phyloP scores from a whole-genome alignment of 2,329 filamentous ascomycete genomes.

The Triangularia setosa region DNA sequence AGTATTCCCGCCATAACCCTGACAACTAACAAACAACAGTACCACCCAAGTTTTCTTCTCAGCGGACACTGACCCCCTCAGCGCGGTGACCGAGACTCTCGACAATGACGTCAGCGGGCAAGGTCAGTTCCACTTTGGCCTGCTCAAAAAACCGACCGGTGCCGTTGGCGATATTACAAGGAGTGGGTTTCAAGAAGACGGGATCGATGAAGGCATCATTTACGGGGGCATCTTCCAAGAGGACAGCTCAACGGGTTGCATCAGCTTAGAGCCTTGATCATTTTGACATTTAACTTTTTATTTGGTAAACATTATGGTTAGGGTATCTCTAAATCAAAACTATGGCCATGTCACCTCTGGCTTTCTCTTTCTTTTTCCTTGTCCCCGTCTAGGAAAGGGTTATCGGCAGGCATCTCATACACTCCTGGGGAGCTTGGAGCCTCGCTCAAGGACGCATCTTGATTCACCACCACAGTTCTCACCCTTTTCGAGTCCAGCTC shows the following conservation, averaged over 20 bases:
- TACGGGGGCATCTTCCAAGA: conserved; percentile 53
- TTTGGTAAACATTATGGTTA: not conserved
- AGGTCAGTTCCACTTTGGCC: conserved; percentile 59
- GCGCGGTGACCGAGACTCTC: conserved; percentile 42
- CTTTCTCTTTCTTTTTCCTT: not conserved
- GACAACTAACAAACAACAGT: conserved; percentile 31
- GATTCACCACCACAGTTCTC: not conserved
- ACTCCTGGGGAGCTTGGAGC: not conserved
- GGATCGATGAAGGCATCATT: conserved; percentile 50
- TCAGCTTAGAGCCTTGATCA: conserved; percentile 32
- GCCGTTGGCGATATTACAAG: conserved; percentile 42
- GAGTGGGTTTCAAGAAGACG: conserved; percentile 44
- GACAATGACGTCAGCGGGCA: conserved; percentile 51
- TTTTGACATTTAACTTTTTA: not conserved
- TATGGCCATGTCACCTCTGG: not conserved
- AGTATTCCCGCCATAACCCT: not conserved
- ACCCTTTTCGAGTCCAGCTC: not conserved
- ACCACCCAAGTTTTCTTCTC: conserved; percentile 58
- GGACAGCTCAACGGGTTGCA: conserved; percentile 40
- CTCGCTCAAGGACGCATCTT: not conserved
- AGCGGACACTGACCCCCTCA: conserved; percentile 40
- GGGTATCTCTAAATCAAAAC: not conserved
- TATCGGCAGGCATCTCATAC: not conserved
- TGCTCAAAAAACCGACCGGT: conserved; percentile 58
- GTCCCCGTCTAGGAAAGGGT: not conserved